phyloP scores from a whole-genome alignment of 2,329 filamentous ascomycete genomes.

The Lecanicillium sp. region DNA sequence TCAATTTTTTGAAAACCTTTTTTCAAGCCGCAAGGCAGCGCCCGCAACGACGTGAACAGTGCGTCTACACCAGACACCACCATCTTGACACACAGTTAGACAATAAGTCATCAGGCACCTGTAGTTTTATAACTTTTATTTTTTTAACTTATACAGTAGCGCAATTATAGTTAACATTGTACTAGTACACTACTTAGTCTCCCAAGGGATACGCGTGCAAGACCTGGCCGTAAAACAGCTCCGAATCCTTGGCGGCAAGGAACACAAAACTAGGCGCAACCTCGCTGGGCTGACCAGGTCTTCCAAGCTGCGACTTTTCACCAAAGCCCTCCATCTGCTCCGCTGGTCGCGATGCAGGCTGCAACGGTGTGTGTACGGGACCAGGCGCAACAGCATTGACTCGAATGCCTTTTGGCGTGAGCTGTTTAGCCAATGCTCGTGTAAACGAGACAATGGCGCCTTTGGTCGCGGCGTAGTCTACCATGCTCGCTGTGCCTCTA shows the following conservation, averaged over 20 bases:
- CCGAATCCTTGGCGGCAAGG: constrained; percentile 29
- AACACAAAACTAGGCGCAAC: constrained; percentile 33
- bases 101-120: no score
- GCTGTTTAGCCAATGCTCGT: constrained; percentile 39
- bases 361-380: constrained; percentile 34
- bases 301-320: constrained; percentile 24
- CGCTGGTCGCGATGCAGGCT: constrained; percentile 31
- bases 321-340: constrained; percentile 38
- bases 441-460: constrained; percentile 51
- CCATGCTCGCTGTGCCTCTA: constrained; percentile 38
- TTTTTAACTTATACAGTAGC: no score
- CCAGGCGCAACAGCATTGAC: constrained; percentile 39
- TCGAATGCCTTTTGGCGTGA: constrained; percentile 47
- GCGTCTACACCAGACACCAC: no score
- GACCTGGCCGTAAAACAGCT: constrained; percentile 30
- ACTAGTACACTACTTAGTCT: no score
- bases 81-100: no score
- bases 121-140: no score
- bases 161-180: no score
- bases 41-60: no score
- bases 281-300: constrained; percentile 35
- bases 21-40: no score
- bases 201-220: constrained; percentile 31
- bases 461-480: constrained; percentile 51
- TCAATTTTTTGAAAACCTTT: no score